phyloP scores from a whole-genome alignment of 805 yeast genomes.

The Candida ponderosae region DNA sequence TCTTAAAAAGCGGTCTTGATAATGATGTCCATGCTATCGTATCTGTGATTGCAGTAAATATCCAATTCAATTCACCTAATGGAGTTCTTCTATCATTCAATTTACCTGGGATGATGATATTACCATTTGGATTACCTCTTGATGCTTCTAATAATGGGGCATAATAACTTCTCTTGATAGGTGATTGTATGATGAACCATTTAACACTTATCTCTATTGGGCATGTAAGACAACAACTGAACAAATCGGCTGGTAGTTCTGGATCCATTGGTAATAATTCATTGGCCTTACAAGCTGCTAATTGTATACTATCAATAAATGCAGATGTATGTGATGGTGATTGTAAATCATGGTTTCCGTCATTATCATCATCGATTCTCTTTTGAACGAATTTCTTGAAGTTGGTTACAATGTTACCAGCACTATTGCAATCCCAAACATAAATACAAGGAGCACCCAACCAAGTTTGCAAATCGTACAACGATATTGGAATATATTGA shows the following conservation, averaged over 20 bases:
- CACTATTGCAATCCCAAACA: conserved; percentile 90
- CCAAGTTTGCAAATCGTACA: conserved; percentile 96
- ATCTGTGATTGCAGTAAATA: conserved; percentile 95
- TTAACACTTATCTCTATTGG: conserved; percentile 91
- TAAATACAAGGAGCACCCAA: conserved; percentile 95
- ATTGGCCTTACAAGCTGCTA: conserved; percentile 86
- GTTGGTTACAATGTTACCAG: conserved; percentile 87
- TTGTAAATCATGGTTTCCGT: conserved; percentile 34
- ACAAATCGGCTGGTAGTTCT: conserved; percentile 89
- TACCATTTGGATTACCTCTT: conserved; percentile 25
- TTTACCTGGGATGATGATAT: conserved; percentile 77
- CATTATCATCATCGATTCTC: conserved; percentile 79
- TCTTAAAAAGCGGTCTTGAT: conserved; percentile 80
- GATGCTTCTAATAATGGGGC: conserved; percentile 29
- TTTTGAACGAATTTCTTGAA: conserved; percentile 87
- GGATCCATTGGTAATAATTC: conserved; percentile 91
- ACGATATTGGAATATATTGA: conserved; percentile 91
- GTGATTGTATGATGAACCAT: conserved; percentile 85
- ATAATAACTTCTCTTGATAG: conserved; percentile 39
- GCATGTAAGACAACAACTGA: conserved; percentile 90
- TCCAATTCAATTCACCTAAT: conserved; percentile 93
- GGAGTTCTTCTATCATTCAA: conserved; percentile 92
- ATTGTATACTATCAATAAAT: conserved; percentile 81
- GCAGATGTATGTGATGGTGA: conserved; percentile 36
- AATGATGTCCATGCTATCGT: conserved; percentile 96